Percentiles rank a stretch among this genome's conserved stretches.
phyloP scores from a whole-genome alignment of 1,139 yeast genomes.

The Suhomyces maxii region DNA sequence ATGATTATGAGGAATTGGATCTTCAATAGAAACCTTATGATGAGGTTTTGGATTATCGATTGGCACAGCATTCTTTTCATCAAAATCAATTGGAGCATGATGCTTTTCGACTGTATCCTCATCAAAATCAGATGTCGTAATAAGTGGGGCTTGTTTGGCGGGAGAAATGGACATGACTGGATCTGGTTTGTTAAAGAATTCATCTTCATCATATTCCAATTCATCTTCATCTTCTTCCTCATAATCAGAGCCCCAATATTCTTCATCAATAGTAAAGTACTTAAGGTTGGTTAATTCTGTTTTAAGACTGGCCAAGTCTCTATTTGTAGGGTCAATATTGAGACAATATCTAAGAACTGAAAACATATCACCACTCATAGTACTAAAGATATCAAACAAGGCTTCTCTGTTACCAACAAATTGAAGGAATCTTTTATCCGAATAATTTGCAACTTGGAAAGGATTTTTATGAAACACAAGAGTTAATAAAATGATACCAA shows the following conservation, averaged over 20 bases:
- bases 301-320: slow-evolving; percentile 63
- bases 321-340: slow-evolving; percentile 84
- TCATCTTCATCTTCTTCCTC: slow-evolving; percentile 39
- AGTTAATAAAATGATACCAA: slow-evolving; percentile 84
- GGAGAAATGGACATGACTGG: slow-evolving; percentile 9
- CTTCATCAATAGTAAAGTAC: slow-evolving; percentile 84
- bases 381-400: slow-evolving; percentile 85
- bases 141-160: slow-evolving; percentile 10
- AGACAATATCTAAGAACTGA: slow-evolving; percentile 75
- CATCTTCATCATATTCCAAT: slow-evolving; percentile 22
- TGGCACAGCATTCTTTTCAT: slow-evolving; percentile 10
- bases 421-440: slow-evolving; percentile 83
- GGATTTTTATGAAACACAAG: slow-evolving; percentile 90
- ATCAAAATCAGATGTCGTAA: slow-evolving; percentile 13
- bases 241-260: slow-evolving; percentile 51
- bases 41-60: slow-evolving; percentile 11
- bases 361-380: slow-evolving; percentile 85
- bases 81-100: background rate
- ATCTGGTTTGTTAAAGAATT: slow-evolving; percentile 16
- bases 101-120: background rate
- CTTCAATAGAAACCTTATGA: slow-evolving; percentile 12
- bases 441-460: slow-evolving; percentile 76
- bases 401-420: slow-evolving; percentile 89
- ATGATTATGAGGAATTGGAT: slow-evolving; percentile 36
- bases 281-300: slow-evolving; percentile 59